Base-by-base conservation (phyloP, 1,284 basidiomycete genomes). In the Inonotus hispidus region DNA sequence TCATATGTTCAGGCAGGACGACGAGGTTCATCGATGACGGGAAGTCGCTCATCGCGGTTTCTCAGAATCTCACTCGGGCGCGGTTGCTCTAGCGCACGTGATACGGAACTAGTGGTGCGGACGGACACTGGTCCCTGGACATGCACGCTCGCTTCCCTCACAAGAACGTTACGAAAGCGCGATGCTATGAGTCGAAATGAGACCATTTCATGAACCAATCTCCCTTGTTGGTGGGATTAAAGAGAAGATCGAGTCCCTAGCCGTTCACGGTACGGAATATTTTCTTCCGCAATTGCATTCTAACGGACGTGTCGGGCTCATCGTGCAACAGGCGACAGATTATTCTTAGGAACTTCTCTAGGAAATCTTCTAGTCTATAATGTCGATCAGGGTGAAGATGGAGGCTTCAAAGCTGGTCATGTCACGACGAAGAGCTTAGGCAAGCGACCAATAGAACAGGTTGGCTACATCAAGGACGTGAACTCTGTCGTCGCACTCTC, bases 401-500 rank as follows among this genome's bases (percentile, higher is more conserved):
- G 69, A 43, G 70, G 71, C 27, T 74, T 76, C 6, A 68, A 71
- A 14, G 72, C 82, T 2, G 79, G 77, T 35, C 75, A 87, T 1
- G 75, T 89, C 16, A 86, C 89, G 65, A 82, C 81, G 16, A 90
- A 85, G 81, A 86, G 72, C 3, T 72, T 95, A 35, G 76, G 80
- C 13, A 80, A 84, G 65, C 82, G 82, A 66, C 79, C 89, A 11
- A 91, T 98, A 46, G 94, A 98, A 61, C 93, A 93, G 69, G 75
- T 98, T 4, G 91, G 87, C 2, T 88, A 89, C 56, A 81, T 98
- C 65, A 87, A 88, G 65, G 91, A 93, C 66, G 82, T 92, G 14
- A 88, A 92, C 66, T 88, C 90, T 10, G 77, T 98, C 29, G 86
- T 91, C 3, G 80, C 92, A 7, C 80, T 97, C 1, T 89, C 91